Evolutionary conservation across 106 monocot genomes (phyloP).

Genomic region (Dendrobium officinale): DNA sequence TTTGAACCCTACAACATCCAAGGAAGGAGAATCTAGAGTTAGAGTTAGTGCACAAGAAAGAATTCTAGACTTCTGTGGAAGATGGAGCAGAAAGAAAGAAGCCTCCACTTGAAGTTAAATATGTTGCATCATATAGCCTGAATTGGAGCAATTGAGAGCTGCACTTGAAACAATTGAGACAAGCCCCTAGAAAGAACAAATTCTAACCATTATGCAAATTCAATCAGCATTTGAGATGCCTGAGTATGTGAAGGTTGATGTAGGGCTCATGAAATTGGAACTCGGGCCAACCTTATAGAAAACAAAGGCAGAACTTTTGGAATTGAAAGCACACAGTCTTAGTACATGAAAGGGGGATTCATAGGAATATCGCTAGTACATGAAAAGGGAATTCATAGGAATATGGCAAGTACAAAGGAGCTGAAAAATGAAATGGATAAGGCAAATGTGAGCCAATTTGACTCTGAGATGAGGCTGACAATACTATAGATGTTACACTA

Average conservation of each 20-base stretch:
- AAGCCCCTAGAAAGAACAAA: conserved; percentile 34
- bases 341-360: neutral
- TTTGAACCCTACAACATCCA: too few species aligned
- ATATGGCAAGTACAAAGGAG: conserved; percentile 14
- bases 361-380: neutral
- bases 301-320: conserved; percentile 15
- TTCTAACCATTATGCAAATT: conserved; percentile 34
- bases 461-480: conserved; percentile 20
- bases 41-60: too few species aligned
- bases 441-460: conserved; percentile 1
- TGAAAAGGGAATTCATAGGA: conserved; percentile 13
- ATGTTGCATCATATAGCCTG: too few species aligned
- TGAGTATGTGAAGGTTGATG: conserved; percentile 26
- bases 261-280: conserved; percentile 10
- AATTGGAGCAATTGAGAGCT: too few species aligned
- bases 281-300: conserved; percentile 22
- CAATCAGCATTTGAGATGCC: conserved; percentile 35
- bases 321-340: conserved; percentile 20
- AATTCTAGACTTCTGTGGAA: too few species aligned
- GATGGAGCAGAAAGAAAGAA: too few species aligned
- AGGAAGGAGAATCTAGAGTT: too few species aligned
- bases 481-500: conserved; percentile 24
- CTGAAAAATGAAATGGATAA: conserved; percentile 18
- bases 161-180: too few species aligned
- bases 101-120: too few species aligned